Evolutionary conservation across 129 eudicot species (phyloP), one percentile per base, ranked within the genome.

Genomic region (Oenanthe sinensis): DNA sequence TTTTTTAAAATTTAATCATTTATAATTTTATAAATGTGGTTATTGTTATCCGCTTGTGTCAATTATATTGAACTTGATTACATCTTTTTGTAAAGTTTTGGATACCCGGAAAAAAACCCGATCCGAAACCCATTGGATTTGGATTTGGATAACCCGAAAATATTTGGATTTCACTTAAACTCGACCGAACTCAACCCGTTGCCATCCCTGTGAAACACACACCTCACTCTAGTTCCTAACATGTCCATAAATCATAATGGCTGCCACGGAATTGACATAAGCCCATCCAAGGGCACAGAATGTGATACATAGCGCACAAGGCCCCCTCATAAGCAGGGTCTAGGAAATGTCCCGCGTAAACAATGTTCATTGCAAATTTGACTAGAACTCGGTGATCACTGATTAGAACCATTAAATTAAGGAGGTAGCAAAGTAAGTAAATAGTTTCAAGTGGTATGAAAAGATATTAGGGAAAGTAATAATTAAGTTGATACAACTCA

Each of bases 401-500:
- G 36, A 33, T 33, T 1, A 33, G 36, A 33, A 33, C 0, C 36
- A 33, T 33, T 33, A 26, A 11, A 33, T 33, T 33, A 26, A 11
- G 13, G 22, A 22, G 54, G 42, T 44, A 74, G 33, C 11, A 24
- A 24, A 28, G 40, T 65, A 65, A 65, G 8, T 15, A 69, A 1
- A 69, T 5, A 69, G 3, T 39, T 70, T 19, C 22, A 33, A 68
- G 13, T 33, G 9, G 10, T 37, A 15, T 4, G 1, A 33, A 13
- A 33, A 67, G 17, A 67, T 6, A 36, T 28, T 47, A 75, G 4
- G 16, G 42, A 16, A 43, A 79, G 17, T 39, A 5, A 39, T 39
- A 30, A 63, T 37, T 46, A 39, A 37, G 50, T 81, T 22, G 48
- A 70, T 47, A 17, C 43, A 43, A 76, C 96, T 89, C 89, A 93